Conservation (phyloP, 345 rosid genomes). For the Tarenaya hassleriana region DNA sequence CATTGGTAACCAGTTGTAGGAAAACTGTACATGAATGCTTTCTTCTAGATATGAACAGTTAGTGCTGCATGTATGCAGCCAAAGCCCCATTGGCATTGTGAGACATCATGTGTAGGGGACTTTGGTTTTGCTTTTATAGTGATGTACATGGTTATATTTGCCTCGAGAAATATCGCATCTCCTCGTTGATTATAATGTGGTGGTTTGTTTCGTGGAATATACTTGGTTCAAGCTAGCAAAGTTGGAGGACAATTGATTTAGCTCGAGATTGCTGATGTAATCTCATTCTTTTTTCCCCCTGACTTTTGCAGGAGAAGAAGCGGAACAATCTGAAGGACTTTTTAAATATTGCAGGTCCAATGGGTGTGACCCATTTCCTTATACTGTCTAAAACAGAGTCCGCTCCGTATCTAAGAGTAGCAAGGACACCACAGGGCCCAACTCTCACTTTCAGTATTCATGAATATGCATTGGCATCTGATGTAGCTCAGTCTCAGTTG, state of each 20-base stretch:
- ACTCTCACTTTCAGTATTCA: conserved; percentile 76
- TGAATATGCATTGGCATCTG: conserved; percentile 65
- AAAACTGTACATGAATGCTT: conserved; percentile 64
- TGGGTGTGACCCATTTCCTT: conserved; percentile 96
- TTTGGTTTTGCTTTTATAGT: too few species aligned
- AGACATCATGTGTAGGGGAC: conserved; percentile 37
- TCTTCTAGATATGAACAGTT: conserved; percentile 78
- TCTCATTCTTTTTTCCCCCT: neutral
- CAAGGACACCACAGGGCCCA: conserved; percentile 96
- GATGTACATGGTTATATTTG: too few species aligned
- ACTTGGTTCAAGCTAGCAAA: too few species aligned
- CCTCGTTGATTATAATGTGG: too few species aligned
- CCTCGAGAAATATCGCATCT: too few species aligned
- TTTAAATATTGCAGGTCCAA: conserved; percentile 88
- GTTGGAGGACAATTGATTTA: too few species aligned
- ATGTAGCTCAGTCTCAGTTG: conserved; percentile 75
- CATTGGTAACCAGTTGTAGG: too few species aligned
- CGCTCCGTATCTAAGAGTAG: conserved; percentile 65
- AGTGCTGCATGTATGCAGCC: too few species aligned
- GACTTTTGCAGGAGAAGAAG: conserved; percentile 73
- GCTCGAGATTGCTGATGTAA: too few species aligned
- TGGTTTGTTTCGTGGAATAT: too few species aligned
- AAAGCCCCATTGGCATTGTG: conserved; percentile 76
- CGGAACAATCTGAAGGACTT: conserved; percentile 76
- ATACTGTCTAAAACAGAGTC: conserved; percentile 67